Percentiles rank a stretch among this genome's conserved stretches.
phyloP scores from a whole-genome alignment of 2,329 filamentous ascomycete species.

The Penicillium janthinellum region DNA sequence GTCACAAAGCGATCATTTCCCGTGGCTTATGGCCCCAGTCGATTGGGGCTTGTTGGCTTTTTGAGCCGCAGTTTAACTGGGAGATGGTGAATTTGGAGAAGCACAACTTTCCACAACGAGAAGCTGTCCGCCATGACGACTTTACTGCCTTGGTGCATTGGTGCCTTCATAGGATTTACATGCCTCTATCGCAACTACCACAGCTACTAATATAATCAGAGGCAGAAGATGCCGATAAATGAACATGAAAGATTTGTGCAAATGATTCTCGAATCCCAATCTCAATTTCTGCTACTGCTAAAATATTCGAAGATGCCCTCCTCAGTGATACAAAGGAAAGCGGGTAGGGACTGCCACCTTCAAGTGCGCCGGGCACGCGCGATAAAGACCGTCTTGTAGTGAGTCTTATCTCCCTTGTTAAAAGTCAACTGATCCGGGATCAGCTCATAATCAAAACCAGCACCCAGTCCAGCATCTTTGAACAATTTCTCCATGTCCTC shows the following conservation, averaged over 20 bases:
- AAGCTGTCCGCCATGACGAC: too few species aligned
- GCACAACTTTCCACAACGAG: too few species aligned
- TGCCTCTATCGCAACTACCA: too few species aligned
- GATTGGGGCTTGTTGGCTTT: neutral
- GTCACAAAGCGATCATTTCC: neutral
- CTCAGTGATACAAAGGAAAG: neutral
- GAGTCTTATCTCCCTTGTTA: constrained; percentile 25
- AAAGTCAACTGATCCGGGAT: constrained; percentile 56
- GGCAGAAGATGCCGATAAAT: too few species aligned
- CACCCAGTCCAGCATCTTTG: constrained; percentile 60
- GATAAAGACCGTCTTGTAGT: constrained; percentile 35
- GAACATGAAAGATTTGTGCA: too few species aligned
- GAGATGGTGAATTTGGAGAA: too few species aligned
- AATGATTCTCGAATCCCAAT: too few species aligned
- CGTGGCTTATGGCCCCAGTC: neutral
- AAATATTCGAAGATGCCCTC: neutral
- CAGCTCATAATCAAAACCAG: constrained; percentile 60
- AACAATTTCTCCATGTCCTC: constrained; percentile 64
- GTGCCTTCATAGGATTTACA: neutral
- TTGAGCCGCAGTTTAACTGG: neutral
- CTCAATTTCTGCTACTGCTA: neutral
- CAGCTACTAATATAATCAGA: too few species aligned
- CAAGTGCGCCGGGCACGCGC: constrained; percentile 33
- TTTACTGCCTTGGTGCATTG: neutral
- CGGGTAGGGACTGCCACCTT: neutral